Evolutionary conservation across 805 yeast species (phyloP).

Genomic region (Starmera pachycereana): DNA sequence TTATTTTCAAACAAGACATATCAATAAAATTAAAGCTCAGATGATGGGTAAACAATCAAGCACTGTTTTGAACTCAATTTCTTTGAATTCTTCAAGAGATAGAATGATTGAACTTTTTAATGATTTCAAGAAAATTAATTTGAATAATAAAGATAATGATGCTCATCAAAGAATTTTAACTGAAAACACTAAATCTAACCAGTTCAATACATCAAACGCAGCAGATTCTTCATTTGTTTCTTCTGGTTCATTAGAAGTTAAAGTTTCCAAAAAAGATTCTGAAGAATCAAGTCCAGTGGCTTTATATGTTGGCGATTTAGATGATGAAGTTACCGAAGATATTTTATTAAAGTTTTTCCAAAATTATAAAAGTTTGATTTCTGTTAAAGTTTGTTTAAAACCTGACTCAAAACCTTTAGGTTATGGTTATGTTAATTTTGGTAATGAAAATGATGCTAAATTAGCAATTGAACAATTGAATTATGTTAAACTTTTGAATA

Average conservation of each 20-base stretch:
- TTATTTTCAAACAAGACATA: too few species aligned
- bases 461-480: conserved; percentile 48
- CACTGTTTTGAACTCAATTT: conserved; percentile 12
- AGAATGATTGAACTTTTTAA: conserved; percentile 17
- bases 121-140: conserved; percentile 16
- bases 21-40: too few species aligned
- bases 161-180: not conserved
- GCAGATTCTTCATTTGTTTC: conserved; percentile 5
- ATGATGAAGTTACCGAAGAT: conserved; percentile 38
- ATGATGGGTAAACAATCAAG: not conserved
- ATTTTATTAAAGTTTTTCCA: conserved; percentile 34
- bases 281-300: conserved; percentile 14
- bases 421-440: conserved; percentile 65
- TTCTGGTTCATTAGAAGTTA: conserved; percentile 10
- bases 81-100: conserved; percentile 16
- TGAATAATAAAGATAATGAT: not conserved
- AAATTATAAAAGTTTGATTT: conserved; percentile 33
- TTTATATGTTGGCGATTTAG: conserved; percentile 57
- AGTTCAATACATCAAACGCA: not conserved
- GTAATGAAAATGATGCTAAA: conserved; percentile 38
- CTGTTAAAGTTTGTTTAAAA: conserved; percentile 53
- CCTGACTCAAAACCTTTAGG: conserved; percentile 51
- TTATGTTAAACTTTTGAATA: conserved; percentile 28
- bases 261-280: conserved; percentile 4
- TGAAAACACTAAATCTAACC: not conserved